phyloP scores from a whole-genome alignment of 192 early-diverging fungal species.

The Chytriomyces confervae region DNA sequence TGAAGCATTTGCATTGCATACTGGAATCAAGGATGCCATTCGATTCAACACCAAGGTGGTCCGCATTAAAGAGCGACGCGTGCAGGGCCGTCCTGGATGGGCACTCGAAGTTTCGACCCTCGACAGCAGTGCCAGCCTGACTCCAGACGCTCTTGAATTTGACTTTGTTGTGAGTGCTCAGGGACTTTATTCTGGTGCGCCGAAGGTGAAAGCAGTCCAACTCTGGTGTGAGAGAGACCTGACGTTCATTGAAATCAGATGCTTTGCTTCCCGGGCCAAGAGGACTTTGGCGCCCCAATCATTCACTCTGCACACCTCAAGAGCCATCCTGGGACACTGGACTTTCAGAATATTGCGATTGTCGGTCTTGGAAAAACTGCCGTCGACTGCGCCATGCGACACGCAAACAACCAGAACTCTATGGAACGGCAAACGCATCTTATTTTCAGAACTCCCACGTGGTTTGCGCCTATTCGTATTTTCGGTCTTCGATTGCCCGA shows the following conservation, averaged over 20 bases:
- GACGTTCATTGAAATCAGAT: constrained; percentile 3
- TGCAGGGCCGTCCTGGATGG: background rate
- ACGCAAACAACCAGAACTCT: background rate
- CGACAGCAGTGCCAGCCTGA: background rate
- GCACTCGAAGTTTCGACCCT: background rate
- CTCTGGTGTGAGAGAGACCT: background rate
- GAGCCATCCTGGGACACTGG: background rate
- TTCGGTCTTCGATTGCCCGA: background rate
- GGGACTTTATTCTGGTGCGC: constrained; percentile 5
- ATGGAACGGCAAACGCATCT: constrained; percentile 1
- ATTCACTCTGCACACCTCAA: constrained; percentile 8
- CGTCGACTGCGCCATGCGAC: background rate
- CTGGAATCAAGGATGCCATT: background rate
- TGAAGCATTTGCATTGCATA: constrained; percentile 6
- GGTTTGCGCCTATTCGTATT: background rate
- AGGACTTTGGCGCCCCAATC: constrained; percentile 7
- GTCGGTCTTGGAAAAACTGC: constrained; percentile 7
- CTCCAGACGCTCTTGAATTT: background rate
- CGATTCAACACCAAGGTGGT: constrained; percentile 7
- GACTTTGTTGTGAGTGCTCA: constrained; percentile 27
- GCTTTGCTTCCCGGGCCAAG: background rate
- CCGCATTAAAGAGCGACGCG: background rate
- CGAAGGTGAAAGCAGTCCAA: background rate
- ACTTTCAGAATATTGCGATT: background rate
- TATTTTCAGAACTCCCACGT: background rate